Evolutionary conservation across 257 asterid species (phyloP).

Genomic region (Rubia yunnanensis): DNA sequence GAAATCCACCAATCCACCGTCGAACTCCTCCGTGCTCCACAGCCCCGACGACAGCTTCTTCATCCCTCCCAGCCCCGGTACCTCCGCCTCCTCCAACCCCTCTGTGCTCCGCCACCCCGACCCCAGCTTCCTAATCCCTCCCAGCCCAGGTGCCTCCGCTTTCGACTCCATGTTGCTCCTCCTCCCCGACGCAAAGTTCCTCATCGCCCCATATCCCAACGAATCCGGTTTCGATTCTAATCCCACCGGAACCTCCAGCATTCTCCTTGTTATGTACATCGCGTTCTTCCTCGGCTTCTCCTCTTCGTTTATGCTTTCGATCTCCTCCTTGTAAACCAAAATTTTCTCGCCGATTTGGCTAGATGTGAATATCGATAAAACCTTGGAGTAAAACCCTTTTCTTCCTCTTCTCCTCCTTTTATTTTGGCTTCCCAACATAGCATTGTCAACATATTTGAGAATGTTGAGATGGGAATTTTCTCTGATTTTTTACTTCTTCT

Average conservation of each 20-base stretch:
- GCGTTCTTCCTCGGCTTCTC: slow-evolving; percentile 25
- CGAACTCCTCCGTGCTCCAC: slow-evolving; percentile 42
- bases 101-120: too few species aligned
- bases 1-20: slow-evolving; percentile 17
- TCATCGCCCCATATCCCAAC: slow-evolving; percentile 58
- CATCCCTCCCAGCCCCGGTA: too few species aligned
- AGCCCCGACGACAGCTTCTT: too few species aligned
- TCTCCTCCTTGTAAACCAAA: slow-evolving; percentile 23
- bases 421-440: slow-evolving; percentile 23
- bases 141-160: too few species aligned
- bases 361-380: slow-evolving; percentile 41
- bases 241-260: slow-evolving; percentile 16
- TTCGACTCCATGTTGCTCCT: too few species aligned
- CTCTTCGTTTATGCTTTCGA: slow-evolving; percentile 21
- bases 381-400: slow-evolving; percentile 41
- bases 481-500: too few species aligned
- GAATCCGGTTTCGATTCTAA: slow-evolving; percentile 38
- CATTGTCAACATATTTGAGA: too few species aligned
- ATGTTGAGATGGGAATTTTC: too few species aligned
- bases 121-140: too few species aligned
- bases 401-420: slow-evolving; percentile 28
- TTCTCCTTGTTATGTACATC: slow-evolving; percentile 1
- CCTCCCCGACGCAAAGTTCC: slow-evolving; percentile 61
- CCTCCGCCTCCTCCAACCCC: too few species aligned
- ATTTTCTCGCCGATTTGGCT: slow-evolving; percentile 21